These are phyloP conservation scores for Heterobasidion parviporum DNA, from an alignment of 1,284 basidiomycete species.

Conservation along the genomic window DNA sequence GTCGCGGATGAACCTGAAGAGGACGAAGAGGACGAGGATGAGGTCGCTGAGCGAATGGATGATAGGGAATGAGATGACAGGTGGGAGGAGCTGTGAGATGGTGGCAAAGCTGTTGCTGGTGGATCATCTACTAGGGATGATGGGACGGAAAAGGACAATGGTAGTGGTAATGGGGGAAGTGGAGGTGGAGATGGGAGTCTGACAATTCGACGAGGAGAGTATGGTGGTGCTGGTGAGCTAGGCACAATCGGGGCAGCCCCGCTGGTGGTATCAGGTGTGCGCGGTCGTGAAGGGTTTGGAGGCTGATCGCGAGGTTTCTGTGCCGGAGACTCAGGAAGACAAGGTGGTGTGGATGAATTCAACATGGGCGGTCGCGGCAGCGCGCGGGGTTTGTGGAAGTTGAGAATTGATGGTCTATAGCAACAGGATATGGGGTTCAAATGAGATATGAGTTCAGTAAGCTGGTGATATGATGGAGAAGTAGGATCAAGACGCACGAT, in stretches of 20 bases:
- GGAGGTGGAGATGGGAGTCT: not conserved
- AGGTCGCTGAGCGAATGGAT: not conserved
- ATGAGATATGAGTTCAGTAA: slow-evolving; percentile 2
- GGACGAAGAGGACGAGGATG: not conserved
- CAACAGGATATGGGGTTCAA: not conserved
- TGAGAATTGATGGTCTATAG: not conserved
- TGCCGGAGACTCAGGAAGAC: not conserved
- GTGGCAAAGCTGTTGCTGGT: not conserved
- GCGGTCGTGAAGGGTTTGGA: not conserved
- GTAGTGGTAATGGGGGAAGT: not conserved
- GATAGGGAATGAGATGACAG: not conserved
- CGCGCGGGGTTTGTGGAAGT: not conserved
- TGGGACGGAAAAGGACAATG: not conserved
- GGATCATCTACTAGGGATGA: not conserved
- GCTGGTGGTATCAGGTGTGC: not conserved
- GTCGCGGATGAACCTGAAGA: not conserved
- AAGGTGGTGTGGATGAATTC: not conserved
- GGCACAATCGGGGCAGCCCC: not conserved
- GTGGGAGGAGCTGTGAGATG: not conserved
- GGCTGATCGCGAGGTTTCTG: not conserved
- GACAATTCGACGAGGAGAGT: not conserved
- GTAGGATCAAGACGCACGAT: slow-evolving; percentile 3
- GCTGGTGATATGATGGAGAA: not conserved
- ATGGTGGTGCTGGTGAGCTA: not conserved
- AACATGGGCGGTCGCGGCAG: not conserved